Base-by-base conservation (phyloP, 2,329 filamentous ascomycete species). In the Ampelomyces quisqualis region DNA sequence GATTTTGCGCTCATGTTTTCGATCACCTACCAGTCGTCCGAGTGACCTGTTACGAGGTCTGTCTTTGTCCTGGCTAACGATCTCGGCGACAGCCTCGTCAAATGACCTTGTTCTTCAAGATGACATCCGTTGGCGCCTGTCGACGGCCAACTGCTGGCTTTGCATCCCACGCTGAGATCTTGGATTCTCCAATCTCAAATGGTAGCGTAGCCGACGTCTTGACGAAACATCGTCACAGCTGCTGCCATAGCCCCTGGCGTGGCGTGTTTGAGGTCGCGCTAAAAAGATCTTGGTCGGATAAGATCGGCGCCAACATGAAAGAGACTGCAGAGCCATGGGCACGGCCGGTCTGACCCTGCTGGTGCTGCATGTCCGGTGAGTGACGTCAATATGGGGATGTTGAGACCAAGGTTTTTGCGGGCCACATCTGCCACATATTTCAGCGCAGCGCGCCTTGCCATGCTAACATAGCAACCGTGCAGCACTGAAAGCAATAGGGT, bases 261-360 rank as follows among this genome's bases (percentile, higher is more conserved):
- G 14, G 47, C 39, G 43, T 31, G 44, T 41, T 50, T 39, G 35
- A 31, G 41, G 23, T 42, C 49, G 21, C 53, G 52, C 55, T 35
- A 42, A 5, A n/a, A 24, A 41, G 33, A 43, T 44, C 47, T 32
- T 32, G 42, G 37, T 38, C 37, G 47, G 54, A 44, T 38, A 58
- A 58, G 57, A 60, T 60, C 55, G 36, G 48, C 57, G 48, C 51
- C 54, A 59, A 58, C 53, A 14, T 42, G 47, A 50, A n/a, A 59
- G 47, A 59, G 51, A 53, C 44, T 58, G 56, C 53, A 58, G 55
- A 60, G 47, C 55, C 57, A 58, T 40, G 43, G 32, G 50, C 54
- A 56, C 54, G 50, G 53, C 40, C 47, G 44, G 49, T 46, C 44
- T 44, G 53, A 47, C 46, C 50, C 52, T 57, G 55, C 53, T 58